Evolutionary conservation across 225 moss, liverwort and hornwort species (phyloP), one percentile per base, ranked within the genome.

Genomic region (Ulota crispa): DNA sequence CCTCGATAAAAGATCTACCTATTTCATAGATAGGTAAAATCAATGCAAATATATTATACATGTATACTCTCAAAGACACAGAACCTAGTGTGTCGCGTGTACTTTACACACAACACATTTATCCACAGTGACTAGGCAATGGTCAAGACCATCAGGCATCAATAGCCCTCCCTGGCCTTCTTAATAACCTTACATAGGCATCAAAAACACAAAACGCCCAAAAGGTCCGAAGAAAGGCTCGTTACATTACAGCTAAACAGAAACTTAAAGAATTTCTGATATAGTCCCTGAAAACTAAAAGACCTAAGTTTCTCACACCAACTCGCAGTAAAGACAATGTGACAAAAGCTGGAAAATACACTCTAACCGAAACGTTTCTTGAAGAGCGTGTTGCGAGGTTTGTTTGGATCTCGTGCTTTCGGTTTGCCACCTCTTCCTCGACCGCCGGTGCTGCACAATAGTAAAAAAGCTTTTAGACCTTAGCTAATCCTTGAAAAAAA

Each of bases 341-440:
- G 36, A 50, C 50, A 50, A 50, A 50, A 50, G 32, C 23, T 21
- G 9, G 55, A 6, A 55, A 55, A 71, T 16, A 28, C 18, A 26
- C 26, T 66, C 65, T 78, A 93, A 30, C 56, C 68, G 52, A 92
- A 94, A 32, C 94, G 83, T 63, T 89, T 94, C 87, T 91, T 94
- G 85, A 94, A 94, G 20, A 94, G 83, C 23, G 81, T 75, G 64
- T 94, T 89, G 66, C 94, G 86, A 45, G 88, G 93, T 82, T 82
- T 93, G 84, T 93, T 92, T 34, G 94, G 92, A 75, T 93, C 93
- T 34, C 90, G 86, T 72, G 52, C 62, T 82, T 92, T 94, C 5
- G 81, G 75, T 78, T 91, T 92, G 57, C 90, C 89, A 55, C 90
- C 93, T 80, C 83, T 79, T 60, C 86, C 86, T 4, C 87, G 83